Evolutionary conservation across 805 yeast species (phyloP).

Genomic region (Kodamaea sagamina): DNA sequence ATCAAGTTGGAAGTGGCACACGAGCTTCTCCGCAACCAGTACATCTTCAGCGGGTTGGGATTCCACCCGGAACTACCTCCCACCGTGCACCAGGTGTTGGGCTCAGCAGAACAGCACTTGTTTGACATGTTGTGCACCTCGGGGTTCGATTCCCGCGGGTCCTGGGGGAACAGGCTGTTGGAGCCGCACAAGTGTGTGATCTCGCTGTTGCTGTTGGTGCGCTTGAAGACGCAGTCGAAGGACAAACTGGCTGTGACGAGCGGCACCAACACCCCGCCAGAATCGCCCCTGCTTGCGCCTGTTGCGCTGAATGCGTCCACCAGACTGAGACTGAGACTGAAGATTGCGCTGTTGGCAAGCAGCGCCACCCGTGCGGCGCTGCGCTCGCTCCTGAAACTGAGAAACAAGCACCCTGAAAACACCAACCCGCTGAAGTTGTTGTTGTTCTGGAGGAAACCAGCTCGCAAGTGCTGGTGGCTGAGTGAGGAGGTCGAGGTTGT

Average conservation of each 20-base stretch:
- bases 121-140: conserved; percentile 92
- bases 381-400: conserved; percentile 57
- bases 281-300: conserved; percentile 40
- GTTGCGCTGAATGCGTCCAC: conserved; percentile 45
- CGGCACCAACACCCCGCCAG: conserved; percentile 39
- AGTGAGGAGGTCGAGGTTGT: conserved; percentile 54
- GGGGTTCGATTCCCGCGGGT: conserved; percentile 66
- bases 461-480: conserved; percentile 98
- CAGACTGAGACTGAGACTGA: conserved; percentile 47
- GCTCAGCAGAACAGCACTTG: conserved; percentile 92
- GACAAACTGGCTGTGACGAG: conserved; percentile 9
- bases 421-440: conserved; percentile 60
- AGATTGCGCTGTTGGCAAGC: conserved; percentile 61
- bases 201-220: conserved; percentile 74
- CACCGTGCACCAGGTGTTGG: conserved; percentile 52
- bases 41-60: conserved; percentile 82
- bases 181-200: conserved; percentile 89
- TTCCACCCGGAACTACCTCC: conserved; percentile 36
- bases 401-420: conserved; percentile 38
- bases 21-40: conserved; percentile 53
- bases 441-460: conserved; percentile 96
- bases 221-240: conserved; percentile 42
- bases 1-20: conserved; percentile 77
- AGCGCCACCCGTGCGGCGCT: conserved; percentile 55
- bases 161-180: conserved; percentile 88